Conservation (phyloP, 1,284 basidiomycete species). For the Irpex sp. region DNA sequence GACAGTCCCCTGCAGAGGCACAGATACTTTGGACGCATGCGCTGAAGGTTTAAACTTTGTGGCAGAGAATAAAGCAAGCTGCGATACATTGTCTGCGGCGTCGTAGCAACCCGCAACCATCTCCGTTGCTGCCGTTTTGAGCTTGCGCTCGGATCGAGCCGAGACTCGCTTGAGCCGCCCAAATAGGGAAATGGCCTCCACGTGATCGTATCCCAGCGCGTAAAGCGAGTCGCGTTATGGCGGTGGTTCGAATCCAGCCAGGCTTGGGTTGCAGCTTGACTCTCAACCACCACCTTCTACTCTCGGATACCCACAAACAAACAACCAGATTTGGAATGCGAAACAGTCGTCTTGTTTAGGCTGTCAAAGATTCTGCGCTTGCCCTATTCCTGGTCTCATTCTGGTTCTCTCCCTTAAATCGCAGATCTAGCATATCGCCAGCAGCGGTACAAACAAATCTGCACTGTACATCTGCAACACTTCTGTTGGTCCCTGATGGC, state of each 20-base stretch:
- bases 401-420: neutral
- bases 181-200: constrained; percentile 15
- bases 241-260: constrained; percentile 1
- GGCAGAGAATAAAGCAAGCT: neutral
- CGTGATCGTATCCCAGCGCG: constrained; percentile 24
- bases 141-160: neutral
- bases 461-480: neutral
- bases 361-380: neutral
- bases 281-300: neutral
- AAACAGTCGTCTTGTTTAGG: neutral
- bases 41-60: neutral
- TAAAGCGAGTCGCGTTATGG: constrained; percentile 6
- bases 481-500: constrained; percentile 1
- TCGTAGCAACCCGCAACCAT: neutral
- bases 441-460: neutral
- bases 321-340: neutral
- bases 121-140: neutral
- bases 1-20: no score
- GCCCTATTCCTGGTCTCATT: neutral
- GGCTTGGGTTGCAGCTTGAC: no score
- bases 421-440: neutral
- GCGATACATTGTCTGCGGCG: neutral
- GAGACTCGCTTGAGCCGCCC: neutral
- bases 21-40: neutral
- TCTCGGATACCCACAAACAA: neutral